Base-by-base conservation (phyloP, 2,329 filamentous ascomycete species). In the Fusarium tuaranense region DNA sequence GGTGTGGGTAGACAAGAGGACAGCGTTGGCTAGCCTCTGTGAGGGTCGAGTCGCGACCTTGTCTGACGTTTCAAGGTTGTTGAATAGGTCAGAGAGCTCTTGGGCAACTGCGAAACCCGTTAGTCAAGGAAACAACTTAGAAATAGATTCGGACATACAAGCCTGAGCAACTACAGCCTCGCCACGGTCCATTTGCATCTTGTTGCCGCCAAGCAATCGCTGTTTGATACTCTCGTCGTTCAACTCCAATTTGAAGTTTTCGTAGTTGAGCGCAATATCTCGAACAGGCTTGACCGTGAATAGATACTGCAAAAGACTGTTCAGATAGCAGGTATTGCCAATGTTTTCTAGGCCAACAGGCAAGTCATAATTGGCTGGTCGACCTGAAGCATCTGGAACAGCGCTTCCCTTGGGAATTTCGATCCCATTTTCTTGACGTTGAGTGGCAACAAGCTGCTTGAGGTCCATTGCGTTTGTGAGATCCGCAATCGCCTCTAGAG, bases 311-410 rank as follows among this genome's bases (percentile, higher is more conserved):
- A 99, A 87, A 59, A 99, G 89, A 83, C 96, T 98, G 86, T 99
- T 99, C 65, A 99, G 88, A 79, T 99, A 99, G 82, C 97, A 99
- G 0, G 97, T 99, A 79, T 99, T 99, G 69, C 97, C 95, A 67
- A 98, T 97, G 77, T 98, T 99, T 73, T 92, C 90, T 7, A 98
- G 88, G 0, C 97, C 97, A 25, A 97, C 94, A 0, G 97, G 97
- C 82, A 94, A 91, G 34, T 89, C 86, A 57, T 84, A 78, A 65
- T 86, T 79, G 16, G 80, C 79, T 4, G 78, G 65, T 44, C 63
- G 71, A 18, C 51, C 41, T 20, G 51, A 53, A 25, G 13, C 48
- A 41, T 63, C 44, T 5, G 34, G 10, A 27, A 7, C 46, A 10
- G 41, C 44, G 22, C 51, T 70, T 22, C 25, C 60, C 13, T 75